Evolutionary conservation across 495 filamentous ascomycete genomes (phyloP).

Genomic region (Aspergillus sclerotioniger): DNA sequence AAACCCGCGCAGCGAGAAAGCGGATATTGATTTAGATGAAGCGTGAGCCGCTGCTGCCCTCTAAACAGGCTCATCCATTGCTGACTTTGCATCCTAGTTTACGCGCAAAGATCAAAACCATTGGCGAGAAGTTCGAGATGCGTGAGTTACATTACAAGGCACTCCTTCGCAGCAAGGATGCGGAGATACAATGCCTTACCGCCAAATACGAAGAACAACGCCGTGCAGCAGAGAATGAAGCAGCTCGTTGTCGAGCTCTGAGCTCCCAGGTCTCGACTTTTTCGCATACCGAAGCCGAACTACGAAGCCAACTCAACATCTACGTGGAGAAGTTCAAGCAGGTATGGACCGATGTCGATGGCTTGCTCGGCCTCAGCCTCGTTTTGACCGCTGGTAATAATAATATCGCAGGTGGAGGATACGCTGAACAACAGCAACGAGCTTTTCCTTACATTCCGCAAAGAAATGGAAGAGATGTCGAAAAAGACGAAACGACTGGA

Average conservation of each 20-base stretch:
- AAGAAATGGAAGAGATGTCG: conserved; percentile 99
- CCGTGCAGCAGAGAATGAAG: conserved; percentile 79
- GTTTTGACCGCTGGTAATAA: conserved; percentile 22
- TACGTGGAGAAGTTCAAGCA: conserved; percentile 99
- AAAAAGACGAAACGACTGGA: conserved; percentile 98
- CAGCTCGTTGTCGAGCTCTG: conserved; percentile 72
- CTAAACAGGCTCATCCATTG: neutral
- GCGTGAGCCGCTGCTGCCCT: conserved; percentile 53
- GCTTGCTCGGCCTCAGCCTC: conserved; percentile 1
- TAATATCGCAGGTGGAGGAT: conserved; percentile 79
- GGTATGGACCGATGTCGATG: conserved; percentile 54
- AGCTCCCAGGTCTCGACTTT: conserved; percentile 93
- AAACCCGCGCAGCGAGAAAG: conserved; percentile 66
- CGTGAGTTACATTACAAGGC: conserved; percentile 89
- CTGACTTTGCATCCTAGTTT: conserved; percentile 54
- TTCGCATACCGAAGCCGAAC: conserved; percentile 90
- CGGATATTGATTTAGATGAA: conserved; percentile 82
- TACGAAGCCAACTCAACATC: conserved; percentile 93
- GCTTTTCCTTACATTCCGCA: conserved; percentile 94
- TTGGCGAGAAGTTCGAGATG: conserved; percentile 93
- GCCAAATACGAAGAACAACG: conserved; percentile 85
- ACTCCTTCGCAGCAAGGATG: conserved; percentile 86
- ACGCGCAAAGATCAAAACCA: conserved; percentile 83
- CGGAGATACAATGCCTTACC: conserved; percentile 90
- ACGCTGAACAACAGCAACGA: conserved; percentile 99